Evolutionary conservation across 192 early-diverging fungal genomes (phyloP), one percentile per base, ranked within the genome.

Genomic region (Coemansia sp.): DNA sequence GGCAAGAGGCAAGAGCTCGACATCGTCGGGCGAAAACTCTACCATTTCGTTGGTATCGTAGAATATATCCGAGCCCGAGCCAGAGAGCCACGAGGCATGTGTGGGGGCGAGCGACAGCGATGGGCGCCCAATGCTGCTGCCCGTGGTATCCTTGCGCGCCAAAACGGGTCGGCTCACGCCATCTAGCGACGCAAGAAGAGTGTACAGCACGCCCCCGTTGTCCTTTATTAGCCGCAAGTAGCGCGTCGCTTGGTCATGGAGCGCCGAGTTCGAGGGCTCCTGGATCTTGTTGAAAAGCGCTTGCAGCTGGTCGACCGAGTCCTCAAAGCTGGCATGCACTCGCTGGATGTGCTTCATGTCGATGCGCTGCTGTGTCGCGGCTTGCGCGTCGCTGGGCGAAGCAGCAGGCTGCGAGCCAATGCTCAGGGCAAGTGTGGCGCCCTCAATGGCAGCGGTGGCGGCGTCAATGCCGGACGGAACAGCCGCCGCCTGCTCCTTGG

Each of bases 31-130:
- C 12, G 43, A 45, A 19, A 83, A 58, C 66, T 83, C 80, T 17
- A 83, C 71, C 49, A 83, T 71, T 15, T 83, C 80, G 66, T 77
- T 77, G 6, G 80, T 83, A 27, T 83, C 80, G 56, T 83, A 83
- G 14, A 83, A 83, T 25, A 83, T 68, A 6, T 83, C 80, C 7
- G 79, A 76, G 3, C 51, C 76, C 25, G 74, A 71, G 14, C 59
- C 69, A 4, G 79, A 82, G 32, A 76, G 49, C 67, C 69, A 67
- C 53, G 80, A 83, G 9, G 63, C 61, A 31, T 67, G 70, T 32
- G 79, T 68, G 36, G 66, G 60, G 5, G 70, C 65, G n/a, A 62
- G 46, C 12, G 70, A 31, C 39, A 76, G 27, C 19, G 79, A 60
- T 9, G 61, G 66, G 38, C 65, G 38, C 15, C 66, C 51, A 56